phyloP scores from a whole-genome alignment of 805 yeast species.

The Starmerella floris region DNA sequence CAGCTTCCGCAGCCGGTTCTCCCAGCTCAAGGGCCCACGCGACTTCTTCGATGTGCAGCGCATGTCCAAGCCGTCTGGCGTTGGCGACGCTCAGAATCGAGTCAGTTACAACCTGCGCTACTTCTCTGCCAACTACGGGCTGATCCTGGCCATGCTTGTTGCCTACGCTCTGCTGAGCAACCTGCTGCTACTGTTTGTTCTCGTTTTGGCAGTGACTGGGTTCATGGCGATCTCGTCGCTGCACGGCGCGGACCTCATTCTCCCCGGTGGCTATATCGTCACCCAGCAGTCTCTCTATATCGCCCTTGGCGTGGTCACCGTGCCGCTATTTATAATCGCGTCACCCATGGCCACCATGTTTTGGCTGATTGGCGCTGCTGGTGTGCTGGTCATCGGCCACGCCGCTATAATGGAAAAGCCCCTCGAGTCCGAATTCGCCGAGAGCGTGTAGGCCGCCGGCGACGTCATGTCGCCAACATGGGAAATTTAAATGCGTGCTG shows the following conservation, averaged over 20 bases:
- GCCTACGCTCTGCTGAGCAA: constrained; percentile 83
- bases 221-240: constrained; percentile 63
- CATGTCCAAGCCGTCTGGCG: constrained; percentile 78
- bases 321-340: constrained; percentile 76
- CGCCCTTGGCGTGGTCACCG: constrained; percentile 56
- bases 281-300: constrained; percentile 69
- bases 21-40: constrained; percentile 74
- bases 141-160: constrained; percentile 57
- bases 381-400: constrained; percentile 65
- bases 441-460: constrained; percentile 29
- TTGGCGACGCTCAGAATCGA: constrained; percentile 79
- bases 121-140: constrained; percentile 73
- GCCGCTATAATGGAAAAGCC: constrained; percentile 92
- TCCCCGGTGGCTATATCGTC: constrained; percentile 52
- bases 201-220: constrained; percentile 60
- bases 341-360: constrained; percentile 78
- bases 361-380: constrained; percentile 85
- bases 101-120: constrained; percentile 75
- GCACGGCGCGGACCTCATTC: constrained; percentile 67
- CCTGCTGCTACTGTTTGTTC: constrained; percentile 68
- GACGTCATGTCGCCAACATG: no score
- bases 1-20: constrained; percentile 43
- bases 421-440: constrained; percentile 85
- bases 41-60: constrained; percentile 89
- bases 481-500: no score